A percentile compares a stretch with the other conserved stretches of the same genome.
phyloP scores from a whole-genome alignment of 257 asterid species.

The Solanum virginianum region DNA sequence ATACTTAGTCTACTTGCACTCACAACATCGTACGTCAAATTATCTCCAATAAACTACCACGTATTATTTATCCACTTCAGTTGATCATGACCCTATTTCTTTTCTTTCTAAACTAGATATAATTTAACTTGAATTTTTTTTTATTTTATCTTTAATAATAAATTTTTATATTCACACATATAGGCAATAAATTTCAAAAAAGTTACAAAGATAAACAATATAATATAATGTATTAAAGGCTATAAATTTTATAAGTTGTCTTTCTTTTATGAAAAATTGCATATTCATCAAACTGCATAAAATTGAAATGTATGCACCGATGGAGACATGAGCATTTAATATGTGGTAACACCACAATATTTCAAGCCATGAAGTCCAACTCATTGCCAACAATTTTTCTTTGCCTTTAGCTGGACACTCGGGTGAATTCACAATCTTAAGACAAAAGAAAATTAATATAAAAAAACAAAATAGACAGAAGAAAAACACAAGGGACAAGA shows the following conservation, averaged over 20 bases:
- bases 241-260: neutral
- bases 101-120: neutral
- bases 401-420: neutral
- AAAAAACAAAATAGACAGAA: neutral
- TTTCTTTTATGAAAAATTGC: too few relatives aligned
- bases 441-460: neutral
- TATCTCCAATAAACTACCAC: neutral
- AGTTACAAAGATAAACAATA: neutral
- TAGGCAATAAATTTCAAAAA: neutral
- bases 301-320: neutral
- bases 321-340: neutral
- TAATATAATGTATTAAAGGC: neutral
- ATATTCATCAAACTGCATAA: neutral
- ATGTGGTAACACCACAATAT: neutral
- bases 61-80: neutral
- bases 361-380: neutral
- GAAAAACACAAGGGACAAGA: neutral
- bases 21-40: neutral
- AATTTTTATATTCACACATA: neutral
- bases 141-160: neutral
- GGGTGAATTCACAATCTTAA: neutral
- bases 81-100: neutral
- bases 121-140: neutral
- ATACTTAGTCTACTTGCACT: neutral
- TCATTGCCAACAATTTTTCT: neutral